A percentile compares a stretch with the other conserved stretches of the same genome.
These are phyloP conservation scores for Pascua guehoae DNA, from an alignment of 1,284 basidiomycete genomes.

Conservation along the genomic window DNA sequence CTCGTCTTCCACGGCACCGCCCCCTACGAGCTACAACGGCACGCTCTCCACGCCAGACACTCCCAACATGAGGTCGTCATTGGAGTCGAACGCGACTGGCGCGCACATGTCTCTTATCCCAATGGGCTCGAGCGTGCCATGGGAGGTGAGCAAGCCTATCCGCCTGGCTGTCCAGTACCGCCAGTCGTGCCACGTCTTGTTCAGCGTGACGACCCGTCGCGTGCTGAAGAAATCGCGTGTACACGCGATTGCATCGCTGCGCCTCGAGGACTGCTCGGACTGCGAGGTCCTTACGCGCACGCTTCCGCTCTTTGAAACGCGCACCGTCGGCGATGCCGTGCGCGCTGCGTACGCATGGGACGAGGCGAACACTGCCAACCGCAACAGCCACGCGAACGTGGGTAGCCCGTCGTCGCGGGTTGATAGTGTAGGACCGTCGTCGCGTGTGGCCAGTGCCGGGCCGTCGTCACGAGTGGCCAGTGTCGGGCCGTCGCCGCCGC, in stretches of 20 bases:
- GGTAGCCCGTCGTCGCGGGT: slow-evolving; percentile 2
- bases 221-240: slow-evolving; percentile 39
- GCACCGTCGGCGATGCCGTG: slow-evolving; percentile 28
- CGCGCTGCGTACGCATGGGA: slow-evolving; percentile 2
- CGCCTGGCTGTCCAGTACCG: slow-evolving; percentile 46
- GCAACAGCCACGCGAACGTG: too few relatives aligned
- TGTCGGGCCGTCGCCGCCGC: not conserved
- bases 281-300: slow-evolving; percentile 18
- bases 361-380: not conserved
- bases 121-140: slow-evolving; percentile 4
- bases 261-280: slow-evolving; percentile 37
- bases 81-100: too few relatives aligned
- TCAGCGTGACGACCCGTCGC: slow-evolving; percentile 31
- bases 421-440: too few relatives aligned
- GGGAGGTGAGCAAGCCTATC: slow-evolving; percentile 23
- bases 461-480: too few relatives aligned
- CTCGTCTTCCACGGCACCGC: too few relatives aligned
- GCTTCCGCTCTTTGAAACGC: slow-evolving; percentile 38
- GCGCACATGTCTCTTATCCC: too few relatives aligned
- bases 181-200: slow-evolving; percentile 43
- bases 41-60: too few relatives aligned
- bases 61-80: too few relatives aligned
- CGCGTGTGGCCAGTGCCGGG: too few relatives aligned
- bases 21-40: too few relatives aligned
- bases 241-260: slow-evolving; percentile 33